A percentile compares a stretch with the other conserved stretches of the same genome.
These are phyloP conservation scores for Thoreauomyces humboldtii DNA, from an alignment of 192 early-diverging fungal genomes.

Conservation along the genomic window DNA sequence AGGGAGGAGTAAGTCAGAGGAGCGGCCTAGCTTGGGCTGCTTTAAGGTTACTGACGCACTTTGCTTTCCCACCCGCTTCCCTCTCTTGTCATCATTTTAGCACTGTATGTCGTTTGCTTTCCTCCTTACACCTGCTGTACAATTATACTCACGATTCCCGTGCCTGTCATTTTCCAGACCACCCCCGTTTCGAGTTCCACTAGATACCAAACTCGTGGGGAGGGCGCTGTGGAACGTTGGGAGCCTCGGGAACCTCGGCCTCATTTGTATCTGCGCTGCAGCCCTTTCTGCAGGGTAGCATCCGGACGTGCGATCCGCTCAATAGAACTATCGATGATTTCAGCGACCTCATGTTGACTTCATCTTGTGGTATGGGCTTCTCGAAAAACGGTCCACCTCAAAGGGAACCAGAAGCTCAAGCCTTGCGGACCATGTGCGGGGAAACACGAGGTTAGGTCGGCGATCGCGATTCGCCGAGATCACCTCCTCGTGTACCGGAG, in stretches of 20 bases:
- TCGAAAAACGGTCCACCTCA: neutral
- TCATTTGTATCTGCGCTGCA: neutral
- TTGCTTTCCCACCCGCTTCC: neutral
- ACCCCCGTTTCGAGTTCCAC: slow-evolving; percentile 52
- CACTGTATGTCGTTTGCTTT: slow-evolving; percentile 32
- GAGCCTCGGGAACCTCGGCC: neutral
- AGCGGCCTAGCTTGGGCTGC: no score
- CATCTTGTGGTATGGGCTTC: neutral
- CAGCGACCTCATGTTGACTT: no score
- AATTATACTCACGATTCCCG: neutral
- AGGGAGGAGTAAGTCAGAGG: slow-evolving; percentile 36
- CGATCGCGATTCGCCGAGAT: no score
- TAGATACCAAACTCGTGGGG: slow-evolving; percentile 30
- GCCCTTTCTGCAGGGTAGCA: neutral
- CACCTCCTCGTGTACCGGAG: no score
- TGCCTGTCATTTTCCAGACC: slow-evolving; percentile 26
- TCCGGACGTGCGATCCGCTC: no score
- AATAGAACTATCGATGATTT: no score
- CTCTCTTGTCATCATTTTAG: slow-evolving; percentile 12
- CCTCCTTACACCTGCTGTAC: neutral
- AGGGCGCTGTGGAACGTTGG: neutral
- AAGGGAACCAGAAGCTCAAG: no score
- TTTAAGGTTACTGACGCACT: neutral
- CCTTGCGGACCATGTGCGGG: no score
- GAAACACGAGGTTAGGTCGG: no score